Percentiles rank a stretch among this genome's conserved stretches.
These are phyloP conservation scores for Lotmaria passim DNA, from an alignment of 208 protist species.

Conservation along the genomic window DNA sequence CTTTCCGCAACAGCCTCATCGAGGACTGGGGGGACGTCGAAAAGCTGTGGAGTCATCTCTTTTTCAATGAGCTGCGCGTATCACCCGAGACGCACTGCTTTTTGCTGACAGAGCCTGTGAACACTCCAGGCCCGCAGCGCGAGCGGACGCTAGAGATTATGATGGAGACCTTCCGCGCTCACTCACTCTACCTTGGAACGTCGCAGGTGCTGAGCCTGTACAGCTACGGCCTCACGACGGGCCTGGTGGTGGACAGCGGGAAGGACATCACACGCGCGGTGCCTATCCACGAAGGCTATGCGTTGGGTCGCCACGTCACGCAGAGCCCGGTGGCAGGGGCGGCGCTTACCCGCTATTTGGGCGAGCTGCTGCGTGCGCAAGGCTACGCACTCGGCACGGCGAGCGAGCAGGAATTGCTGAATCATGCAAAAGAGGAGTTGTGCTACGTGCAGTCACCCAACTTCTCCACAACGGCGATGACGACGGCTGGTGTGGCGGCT, in stretches of 20 bases:
- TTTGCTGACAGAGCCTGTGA: slow-evolving; percentile 86
- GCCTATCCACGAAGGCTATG: slow-evolving; percentile 94
- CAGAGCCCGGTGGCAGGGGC: slow-evolving; percentile 77
- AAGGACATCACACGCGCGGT: slow-evolving; percentile 84
- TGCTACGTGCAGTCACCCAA: slow-evolving; percentile 78
- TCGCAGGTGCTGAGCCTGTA: slow-evolving; percentile 95
- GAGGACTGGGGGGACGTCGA: slow-evolving; percentile 93
- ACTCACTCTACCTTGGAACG: slow-evolving; percentile 90
- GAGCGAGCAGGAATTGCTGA: slow-evolving; percentile 86
- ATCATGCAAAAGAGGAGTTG: slow-evolving; percentile 91
- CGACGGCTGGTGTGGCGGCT: neutral
- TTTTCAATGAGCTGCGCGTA: slow-evolving; percentile 91
- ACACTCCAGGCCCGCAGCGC: slow-evolving; percentile 78
- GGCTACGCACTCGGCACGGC: slow-evolving; percentile 92
- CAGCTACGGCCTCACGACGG: slow-evolving; percentile 93
- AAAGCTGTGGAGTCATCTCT: slow-evolving; percentile 90
- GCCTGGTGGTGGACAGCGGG: slow-evolving; percentile 94
- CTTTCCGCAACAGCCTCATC: slow-evolving; percentile 83
- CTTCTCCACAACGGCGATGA: too few species aligned
- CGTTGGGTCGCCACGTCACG: slow-evolving; percentile 87
- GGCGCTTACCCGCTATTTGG: slow-evolving; percentile 86
- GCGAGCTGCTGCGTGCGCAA: slow-evolving; percentile 59
- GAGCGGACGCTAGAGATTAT: slow-evolving; percentile 93
- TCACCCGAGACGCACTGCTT: slow-evolving; percentile 92
- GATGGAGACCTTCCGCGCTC: slow-evolving; percentile 95